Evolutionary conservation across 2,329 filamentous ascomycete species (phyloP).

Genomic region (Arthrobotrys sphaeroides): DNA sequence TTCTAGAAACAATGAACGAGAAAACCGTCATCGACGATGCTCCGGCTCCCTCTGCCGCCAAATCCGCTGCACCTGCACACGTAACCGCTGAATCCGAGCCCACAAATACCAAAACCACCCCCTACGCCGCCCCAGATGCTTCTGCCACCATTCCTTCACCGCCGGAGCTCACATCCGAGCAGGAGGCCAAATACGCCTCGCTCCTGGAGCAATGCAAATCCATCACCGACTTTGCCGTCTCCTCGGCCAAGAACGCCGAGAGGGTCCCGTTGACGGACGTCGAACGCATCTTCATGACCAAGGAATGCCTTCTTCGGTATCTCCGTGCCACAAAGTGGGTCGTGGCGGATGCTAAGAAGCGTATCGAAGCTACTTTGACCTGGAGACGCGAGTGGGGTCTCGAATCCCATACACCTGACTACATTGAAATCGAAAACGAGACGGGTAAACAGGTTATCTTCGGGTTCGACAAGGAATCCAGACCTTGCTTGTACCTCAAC

Average conservation of each 20-base stretch:
- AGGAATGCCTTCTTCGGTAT: conserved; percentile 91
- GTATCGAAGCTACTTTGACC: conserved; percentile 80
- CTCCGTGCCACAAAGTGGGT: conserved; percentile 94
- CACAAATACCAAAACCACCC: conserved; percentile 29
- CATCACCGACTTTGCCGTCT: conserved; percentile 76
- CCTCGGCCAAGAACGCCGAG: conserved; percentile 68
- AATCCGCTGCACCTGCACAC: conserved; percentile 22
- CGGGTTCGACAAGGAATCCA: conserved; percentile 83
- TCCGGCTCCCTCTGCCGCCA: background rate
- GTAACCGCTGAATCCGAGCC: conserved; percentile 49
- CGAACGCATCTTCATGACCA: conserved; percentile 89
- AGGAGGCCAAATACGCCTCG: conserved; percentile 81
- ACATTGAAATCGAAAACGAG: conserved; percentile 92
- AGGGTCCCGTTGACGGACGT: conserved; percentile 75
- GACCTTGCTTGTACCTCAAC: conserved; percentile 91
- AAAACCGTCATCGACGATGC: conserved; percentile 13
- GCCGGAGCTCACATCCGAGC: conserved; percentile 75
- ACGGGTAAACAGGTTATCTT: conserved; percentile 93
- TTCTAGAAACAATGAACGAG: conserved; percentile 46
- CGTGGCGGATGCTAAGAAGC: conserved; percentile 76
- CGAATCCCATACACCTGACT: conserved; percentile 76
- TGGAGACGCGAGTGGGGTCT: conserved; percentile 94
- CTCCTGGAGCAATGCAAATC: conserved; percentile 74
- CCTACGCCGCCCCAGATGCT: conserved; percentile 30
- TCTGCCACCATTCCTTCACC: conserved; percentile 65